Conservation (phyloP, 129 eudicot genomes). For the Artemisia tridentata region DNA sequence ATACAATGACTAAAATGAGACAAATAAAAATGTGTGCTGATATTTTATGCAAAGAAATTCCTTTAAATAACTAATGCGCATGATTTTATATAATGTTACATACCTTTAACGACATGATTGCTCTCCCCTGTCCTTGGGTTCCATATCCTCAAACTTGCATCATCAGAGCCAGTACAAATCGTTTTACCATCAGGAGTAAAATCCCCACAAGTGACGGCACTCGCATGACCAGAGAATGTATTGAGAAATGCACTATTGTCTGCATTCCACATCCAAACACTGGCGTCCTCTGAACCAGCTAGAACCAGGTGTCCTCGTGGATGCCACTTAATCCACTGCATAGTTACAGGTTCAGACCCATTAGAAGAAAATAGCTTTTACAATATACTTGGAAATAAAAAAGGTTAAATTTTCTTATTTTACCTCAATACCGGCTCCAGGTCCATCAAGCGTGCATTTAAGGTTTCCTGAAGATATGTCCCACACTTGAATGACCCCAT, state of each 20-base stretch:
- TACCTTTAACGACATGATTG: slow-evolving; percentile 58
- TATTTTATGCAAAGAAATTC: not conserved
- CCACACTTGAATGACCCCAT: slow-evolving; percentile 83
- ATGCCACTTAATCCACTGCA: slow-evolving; percentile 99
- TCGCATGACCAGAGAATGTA: slow-evolving; percentile 70
- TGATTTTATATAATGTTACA: not conserved
- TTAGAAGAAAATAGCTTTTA: not conserved
- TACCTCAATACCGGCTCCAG: slow-evolving; percentile 87
- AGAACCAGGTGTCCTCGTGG: slow-evolving; percentile 87
- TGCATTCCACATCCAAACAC: slow-evolving; percentile 98
- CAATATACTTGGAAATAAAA: not conserved
- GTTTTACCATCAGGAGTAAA: slow-evolving; percentile 94
- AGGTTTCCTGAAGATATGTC: slow-evolving; percentile 51
- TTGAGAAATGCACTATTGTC: slow-evolving; percentile 63
- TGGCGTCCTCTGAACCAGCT: slow-evolving; percentile 94
- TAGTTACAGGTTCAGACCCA: not conserved
- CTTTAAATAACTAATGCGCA: not conserved
- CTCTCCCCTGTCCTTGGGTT: slow-evolving; percentile 66
- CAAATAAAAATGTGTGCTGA: not conserved
- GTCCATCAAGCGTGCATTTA: slow-evolving; percentile 78
- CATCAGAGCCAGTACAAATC: slow-evolving; percentile 94
- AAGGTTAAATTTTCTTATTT: not conserved
- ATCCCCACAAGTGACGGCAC: slow-evolving; percentile 86
- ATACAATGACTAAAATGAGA: too few relatives aligned
- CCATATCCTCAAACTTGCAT: slow-evolving; percentile 96